Evolutionary conservation across 805 yeast species (phyloP).

Genomic region (Ogataea pilisensis): DNA sequence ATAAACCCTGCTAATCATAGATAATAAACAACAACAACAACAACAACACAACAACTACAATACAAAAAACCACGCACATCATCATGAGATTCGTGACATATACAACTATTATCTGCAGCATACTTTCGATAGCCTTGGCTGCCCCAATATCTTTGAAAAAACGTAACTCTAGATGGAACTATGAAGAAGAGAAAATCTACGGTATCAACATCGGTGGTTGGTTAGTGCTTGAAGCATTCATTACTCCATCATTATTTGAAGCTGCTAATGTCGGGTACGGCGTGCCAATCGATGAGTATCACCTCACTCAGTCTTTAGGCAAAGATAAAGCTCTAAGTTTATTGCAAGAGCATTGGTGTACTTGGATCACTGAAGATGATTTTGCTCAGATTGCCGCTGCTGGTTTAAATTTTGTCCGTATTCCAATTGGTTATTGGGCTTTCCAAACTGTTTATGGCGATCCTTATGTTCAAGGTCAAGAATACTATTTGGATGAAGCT

Average conservation of each 20-base stretch:
- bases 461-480: conserved; percentile 87
- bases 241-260: conserved; percentile 72
- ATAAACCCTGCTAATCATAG: too few species aligned
- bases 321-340: conserved; percentile 46
- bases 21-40: too few species aligned
- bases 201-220: conserved; percentile 91
- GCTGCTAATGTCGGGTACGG: conserved; percentile 38
- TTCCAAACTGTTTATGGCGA: conserved; percentile 57
- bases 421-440: conserved; percentile 97
- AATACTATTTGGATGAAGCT: conserved; percentile 67
- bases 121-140: conserved; percentile 11
- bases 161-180: conserved; percentile 32
- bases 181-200: conserved; percentile 25
- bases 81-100: conserved; percentile 12
- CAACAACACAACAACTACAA: too few species aligned
- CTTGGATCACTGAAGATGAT: conserved; percentile 74
- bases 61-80: too few species aligned
- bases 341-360: conserved; percentile 68
- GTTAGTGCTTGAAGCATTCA: conserved; percentile 84
- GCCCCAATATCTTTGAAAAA: conserved; percentile 27
- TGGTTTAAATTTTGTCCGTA: conserved; percentile 82
- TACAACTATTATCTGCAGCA: not conserved
- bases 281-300: conserved; percentile 82
- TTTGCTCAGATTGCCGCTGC: conserved; percentile 51
- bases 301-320: conserved; percentile 59